Conservation (phyloP, 495 filamentous ascomycete species). For the Schizothecium vesticola region DNA sequence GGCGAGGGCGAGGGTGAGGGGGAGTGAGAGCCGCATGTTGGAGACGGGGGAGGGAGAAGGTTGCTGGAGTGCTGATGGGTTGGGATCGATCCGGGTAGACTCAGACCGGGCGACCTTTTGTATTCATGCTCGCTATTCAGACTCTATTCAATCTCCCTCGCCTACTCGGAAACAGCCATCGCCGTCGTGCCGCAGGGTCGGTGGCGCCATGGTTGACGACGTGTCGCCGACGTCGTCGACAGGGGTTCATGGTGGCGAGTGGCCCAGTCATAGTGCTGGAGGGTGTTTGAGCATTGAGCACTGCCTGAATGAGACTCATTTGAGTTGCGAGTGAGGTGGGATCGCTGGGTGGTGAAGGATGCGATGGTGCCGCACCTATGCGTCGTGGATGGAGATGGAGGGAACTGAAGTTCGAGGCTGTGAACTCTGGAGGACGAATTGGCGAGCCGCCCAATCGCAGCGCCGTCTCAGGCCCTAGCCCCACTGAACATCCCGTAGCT, state of each 20-base stretch:
- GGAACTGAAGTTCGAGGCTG: not conserved
- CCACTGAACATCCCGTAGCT: not conserved
- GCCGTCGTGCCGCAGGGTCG: not conserved
- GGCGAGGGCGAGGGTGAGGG: not conserved
- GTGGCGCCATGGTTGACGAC: not conserved
- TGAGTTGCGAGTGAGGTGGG: not conserved
- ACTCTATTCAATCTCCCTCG: not conserved
- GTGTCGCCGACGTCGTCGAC: not conserved
- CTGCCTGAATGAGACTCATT: slow-evolving; percentile 4
- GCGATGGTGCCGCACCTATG: not conserved
- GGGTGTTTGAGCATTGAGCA: not conserved
- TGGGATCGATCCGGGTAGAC: not conserved
- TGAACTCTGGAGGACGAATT: not conserved
- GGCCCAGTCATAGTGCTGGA: not conserved
- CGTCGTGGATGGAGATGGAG: not conserved
- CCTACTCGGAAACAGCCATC: not conserved
- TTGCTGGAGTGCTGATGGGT: not conserved
- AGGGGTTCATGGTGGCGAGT: not conserved
- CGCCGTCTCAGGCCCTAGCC: not conserved
- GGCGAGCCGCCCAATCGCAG: not conserved
- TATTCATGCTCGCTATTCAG: not conserved
- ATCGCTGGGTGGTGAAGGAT: not conserved
- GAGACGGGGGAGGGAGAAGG: not conserved
- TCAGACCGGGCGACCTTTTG: not conserved
- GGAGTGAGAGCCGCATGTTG: not conserved